A percentile compares a stretch with the other conserved stretches of the same genome.
phyloP scores from a whole-genome alignment of 768 basidiomycete species.

The Leccinum aurantiacum region DNA sequence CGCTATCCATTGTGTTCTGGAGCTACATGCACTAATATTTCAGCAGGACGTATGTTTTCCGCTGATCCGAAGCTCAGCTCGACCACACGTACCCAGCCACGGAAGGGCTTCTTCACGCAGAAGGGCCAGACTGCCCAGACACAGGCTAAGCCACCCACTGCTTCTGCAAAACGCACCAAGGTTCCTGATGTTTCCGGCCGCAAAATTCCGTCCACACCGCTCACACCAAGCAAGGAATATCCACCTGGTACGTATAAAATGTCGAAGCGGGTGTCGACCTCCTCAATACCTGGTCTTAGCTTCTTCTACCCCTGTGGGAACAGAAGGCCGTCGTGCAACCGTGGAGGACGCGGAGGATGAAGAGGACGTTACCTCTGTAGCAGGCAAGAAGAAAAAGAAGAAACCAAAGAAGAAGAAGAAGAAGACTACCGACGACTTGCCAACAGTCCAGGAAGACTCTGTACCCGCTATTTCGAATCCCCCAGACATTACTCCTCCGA shows the following conservation, averaged over 20 bases:
- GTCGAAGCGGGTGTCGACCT: not conserved
- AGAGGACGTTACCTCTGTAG: constrained; percentile 36
- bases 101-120: constrained; percentile 26
- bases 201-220: constrained; percentile 11
- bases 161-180: constrained; percentile 8
- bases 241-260: constrained; percentile 12
- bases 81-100: constrained; percentile 34
- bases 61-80: constrained; percentile 46
- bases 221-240: constrained; percentile 14
- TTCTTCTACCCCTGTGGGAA: constrained; percentile 24
- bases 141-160: constrained; percentile 8
- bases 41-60: constrained; percentile 63
- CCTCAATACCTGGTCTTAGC: constrained; percentile 10
- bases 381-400: constrained; percentile 61
- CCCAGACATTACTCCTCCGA: constrained; percentile 18
- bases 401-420: constrained; percentile 72
- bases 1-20: not conserved
- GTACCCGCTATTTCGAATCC: constrained; percentile 16
- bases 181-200: constrained; percentile 1
- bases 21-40: constrained; percentile 2
- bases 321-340: constrained; percentile 43
- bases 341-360: constrained; percentile 78
- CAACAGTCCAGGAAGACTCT: constrained; percentile 25
- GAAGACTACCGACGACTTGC: constrained; percentile 36
- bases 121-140: constrained; percentile 18